Evolutionary conservation across 768 basidiomycete species (phyloP).

Genomic region (Russula sp.): DNA sequence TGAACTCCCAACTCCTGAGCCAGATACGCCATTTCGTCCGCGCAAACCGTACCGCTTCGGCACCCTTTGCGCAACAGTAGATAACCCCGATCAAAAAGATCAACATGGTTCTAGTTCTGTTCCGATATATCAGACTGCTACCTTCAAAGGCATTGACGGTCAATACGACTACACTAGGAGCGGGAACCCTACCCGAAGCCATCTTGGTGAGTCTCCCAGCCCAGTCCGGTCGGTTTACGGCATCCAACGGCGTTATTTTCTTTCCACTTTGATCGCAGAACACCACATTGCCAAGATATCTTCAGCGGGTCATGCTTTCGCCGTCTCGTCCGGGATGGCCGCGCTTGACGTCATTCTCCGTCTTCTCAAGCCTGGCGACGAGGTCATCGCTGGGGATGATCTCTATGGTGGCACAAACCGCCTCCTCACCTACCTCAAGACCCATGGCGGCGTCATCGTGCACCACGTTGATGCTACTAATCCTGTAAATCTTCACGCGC

Average conservation of each 20-base stretch:
- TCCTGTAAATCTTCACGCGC: slow-evolving; percentile 52
- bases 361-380: slow-evolving; percentile 90
- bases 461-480: slow-evolving; percentile 93
- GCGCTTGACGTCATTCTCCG: slow-evolving; percentile 94
- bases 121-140: slow-evolving; percentile 97
- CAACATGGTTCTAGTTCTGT: slow-evolving; percentile 92
- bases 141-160: slow-evolving; percentile 90
- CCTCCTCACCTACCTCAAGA: slow-evolving; percentile 80
- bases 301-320: slow-evolving; percentile 82
- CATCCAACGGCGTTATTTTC: neutral
- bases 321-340: slow-evolving; percentile 97
- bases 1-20: slow-evolving; percentile 75
- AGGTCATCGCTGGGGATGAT: slow-evolving; percentile 94
- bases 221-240: neutral
- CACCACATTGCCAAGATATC: slow-evolving; percentile 98
- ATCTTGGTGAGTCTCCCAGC: slow-evolving; percentile 64
- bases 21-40: slow-evolving; percentile 62
- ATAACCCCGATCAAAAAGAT: slow-evolving; percentile 88
- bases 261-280: slow-evolving; percentile 44
- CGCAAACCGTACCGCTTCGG: slow-evolving; percentile 82
- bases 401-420: slow-evolving; percentile 98
- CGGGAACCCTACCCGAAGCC: slow-evolving; percentile 94
- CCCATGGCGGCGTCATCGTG: slow-evolving; percentile 82
- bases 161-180: slow-evolving; percentile 92
- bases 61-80: slow-evolving; percentile 88